phyloP scores from a whole-genome alignment of 2,329 filamentous ascomycete genomes.

The Trichoderma breve region DNA sequence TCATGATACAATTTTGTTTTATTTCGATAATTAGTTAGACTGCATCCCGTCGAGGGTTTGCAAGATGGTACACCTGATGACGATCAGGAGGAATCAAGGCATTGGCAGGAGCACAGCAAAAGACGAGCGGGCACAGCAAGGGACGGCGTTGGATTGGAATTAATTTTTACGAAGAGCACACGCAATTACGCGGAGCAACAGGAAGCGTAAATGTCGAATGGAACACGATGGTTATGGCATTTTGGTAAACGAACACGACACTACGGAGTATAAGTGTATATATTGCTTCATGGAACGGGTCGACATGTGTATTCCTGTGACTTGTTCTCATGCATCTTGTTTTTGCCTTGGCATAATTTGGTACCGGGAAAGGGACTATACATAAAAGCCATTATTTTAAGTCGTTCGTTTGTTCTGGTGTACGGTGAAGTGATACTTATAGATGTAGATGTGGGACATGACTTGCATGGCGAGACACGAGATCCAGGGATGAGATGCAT shows the following conservation, averaged over 20 bases:
- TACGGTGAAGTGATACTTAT: neutral
- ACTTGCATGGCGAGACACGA: neutral
- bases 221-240: slow-evolving; percentile 10
- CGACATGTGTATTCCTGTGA: neutral
- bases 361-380: neutral
- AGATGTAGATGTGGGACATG: neutral
- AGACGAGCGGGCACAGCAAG: slow-evolving; percentile 12
- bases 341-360: neutral
- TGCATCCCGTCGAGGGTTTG: neutral
- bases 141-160: slow-evolving; percentile 4
- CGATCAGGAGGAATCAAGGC: neutral
- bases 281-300: neutral
- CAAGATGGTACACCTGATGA: neutral
- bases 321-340: neutral
- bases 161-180: neutral
- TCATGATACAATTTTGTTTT: slow-evolving; percentile 14
- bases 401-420: neutral
- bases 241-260: slow-evolving; percentile 7
- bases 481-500: neutral
- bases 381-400: neutral
- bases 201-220: slow-evolving; percentile 14
- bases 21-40: slow-evolving; percentile 6
- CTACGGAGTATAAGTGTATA: slow-evolving; percentile 3
- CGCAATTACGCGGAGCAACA: slow-evolving; percentile 13
- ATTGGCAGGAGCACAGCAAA: slow-evolving; percentile 7